Evolutionary conservation across 495 filamentous ascomycete species (phyloP), one percentile per base, ranked within the genome.

Genomic region (Echria macrotheca): DNA sequence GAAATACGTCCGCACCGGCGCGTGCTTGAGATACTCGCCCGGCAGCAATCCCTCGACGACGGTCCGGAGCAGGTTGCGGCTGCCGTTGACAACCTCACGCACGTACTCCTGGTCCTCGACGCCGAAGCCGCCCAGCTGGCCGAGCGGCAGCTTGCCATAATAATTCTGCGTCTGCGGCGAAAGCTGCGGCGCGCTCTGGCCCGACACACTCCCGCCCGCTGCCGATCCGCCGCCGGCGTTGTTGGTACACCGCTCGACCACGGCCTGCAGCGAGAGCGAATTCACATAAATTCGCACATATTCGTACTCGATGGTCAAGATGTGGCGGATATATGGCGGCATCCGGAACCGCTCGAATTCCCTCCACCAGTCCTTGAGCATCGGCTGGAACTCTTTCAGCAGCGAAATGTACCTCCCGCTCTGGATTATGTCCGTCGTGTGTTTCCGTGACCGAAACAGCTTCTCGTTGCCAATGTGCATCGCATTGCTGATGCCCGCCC

Each of bases 281-380:
- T 96, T 96, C 69, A 95, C 76, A 61, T 96, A 97, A 40, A 96
- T 79, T 66, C 87, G 77, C 14, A 89, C 86, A 56, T 94, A 91
- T 53, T 94, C 85, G 51, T 89, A 89, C 67, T 95, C 93, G 50
- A 98, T 95, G 23, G 83, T 81, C 5, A 98, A 70, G 42, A 97
- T 89, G 56, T 85, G 80, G 29, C 83, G 80, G 65, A 94, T 89
- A 50, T 86, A 83, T 4, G 77, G 77, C 1, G 88, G 83, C 47
- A 96, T 64, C 22, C 75, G 71, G 39, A 84, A 81, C 10, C 76
- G 71, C 39, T 94, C 82, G 52, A 94, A 85, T 31, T 86, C 79
- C 31, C 75, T 74, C 66, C 78, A 81, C 84, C 89, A 96, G 8
- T 84, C 76, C 25, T 69, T 71, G 10, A 96, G 69, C 50, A 86